phyloP scores from a whole-genome alignment of 139 green algal species.

The Chlamydomonas incerta region DNA sequence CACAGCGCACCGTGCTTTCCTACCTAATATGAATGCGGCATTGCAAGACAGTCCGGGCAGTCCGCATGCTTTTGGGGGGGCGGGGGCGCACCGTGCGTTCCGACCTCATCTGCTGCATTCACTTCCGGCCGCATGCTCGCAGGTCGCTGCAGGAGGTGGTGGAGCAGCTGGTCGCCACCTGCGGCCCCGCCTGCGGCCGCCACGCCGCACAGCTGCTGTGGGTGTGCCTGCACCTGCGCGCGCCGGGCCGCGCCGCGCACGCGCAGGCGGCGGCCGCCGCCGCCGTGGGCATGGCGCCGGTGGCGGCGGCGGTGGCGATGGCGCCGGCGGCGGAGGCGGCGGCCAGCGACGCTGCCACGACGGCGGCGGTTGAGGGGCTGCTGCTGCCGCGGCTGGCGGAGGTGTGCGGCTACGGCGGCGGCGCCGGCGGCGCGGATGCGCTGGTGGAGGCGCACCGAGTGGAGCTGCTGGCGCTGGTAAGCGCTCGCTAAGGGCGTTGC shows the following conservation, averaged over 20 bases:
- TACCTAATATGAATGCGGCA: no score
- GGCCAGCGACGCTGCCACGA: not conserved
- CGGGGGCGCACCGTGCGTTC: no score
- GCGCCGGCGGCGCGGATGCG: constrained; percentile 13
- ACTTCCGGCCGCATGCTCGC: no score
- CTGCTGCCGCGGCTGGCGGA: constrained; percentile 34
- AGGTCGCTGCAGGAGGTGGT: constrained; percentile 34
- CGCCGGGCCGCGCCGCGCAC: not conserved
- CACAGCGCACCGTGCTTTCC: no score
- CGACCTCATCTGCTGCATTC: no score
- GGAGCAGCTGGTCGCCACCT: constrained; percentile 29
- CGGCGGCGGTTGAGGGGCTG: not conserved
- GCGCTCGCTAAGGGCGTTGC: not conserved
- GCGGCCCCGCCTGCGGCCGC: constrained; percentile 35
- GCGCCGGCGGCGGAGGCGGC: not conserved
- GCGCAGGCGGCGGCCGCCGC: no score
- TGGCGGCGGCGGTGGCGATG: not conserved
- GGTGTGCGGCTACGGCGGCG: constrained; percentile 15
- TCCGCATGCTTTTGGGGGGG: no score
- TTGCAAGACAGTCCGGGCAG: no score
- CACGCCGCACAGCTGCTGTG: constrained; percentile 21
- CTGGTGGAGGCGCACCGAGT: constrained; percentile 19
- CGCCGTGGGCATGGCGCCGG: not conserved
- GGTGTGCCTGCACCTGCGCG: constrained; percentile 38
- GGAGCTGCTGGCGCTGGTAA: constrained; percentile 27